Conservation (phyloP, 768 basidiomycete species). For the Russula compacta region DNA sequence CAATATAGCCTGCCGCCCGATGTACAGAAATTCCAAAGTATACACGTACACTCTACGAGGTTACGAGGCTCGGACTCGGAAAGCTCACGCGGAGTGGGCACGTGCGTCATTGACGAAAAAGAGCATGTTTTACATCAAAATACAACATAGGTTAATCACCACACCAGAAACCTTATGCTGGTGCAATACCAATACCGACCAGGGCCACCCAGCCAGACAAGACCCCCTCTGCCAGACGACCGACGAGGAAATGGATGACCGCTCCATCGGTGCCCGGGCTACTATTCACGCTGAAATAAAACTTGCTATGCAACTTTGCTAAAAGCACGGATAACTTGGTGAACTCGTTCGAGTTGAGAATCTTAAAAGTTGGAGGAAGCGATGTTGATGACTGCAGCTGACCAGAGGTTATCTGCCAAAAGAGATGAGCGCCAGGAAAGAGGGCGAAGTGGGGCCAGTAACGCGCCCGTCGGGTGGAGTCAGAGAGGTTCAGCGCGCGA, state of each 20-base stretch:
- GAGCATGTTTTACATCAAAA: neutral
- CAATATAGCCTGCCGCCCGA: neutral
- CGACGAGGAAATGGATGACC: constrained; percentile 14
- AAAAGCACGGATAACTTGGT: constrained; percentile 15
- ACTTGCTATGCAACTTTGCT: constrained; percentile 14
- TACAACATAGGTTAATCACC: neutral
- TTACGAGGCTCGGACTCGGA: too few relatives aligned
- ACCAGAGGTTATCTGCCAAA: constrained; percentile 10
- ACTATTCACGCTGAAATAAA: constrained; percentile 3
- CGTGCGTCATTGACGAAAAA: neutral
- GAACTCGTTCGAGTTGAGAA: constrained; percentile 7
- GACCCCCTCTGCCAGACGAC: constrained; percentile 13
- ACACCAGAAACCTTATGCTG: neutral
- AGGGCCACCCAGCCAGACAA: constrained; percentile 18
- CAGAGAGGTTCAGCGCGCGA: constrained; percentile 22
- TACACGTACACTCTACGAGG: too few relatives aligned
- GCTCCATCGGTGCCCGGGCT: neutral
- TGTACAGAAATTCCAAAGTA: too few relatives aligned
- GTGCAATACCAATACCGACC: constrained; percentile 13
- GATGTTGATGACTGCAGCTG: constrained; percentile 14
- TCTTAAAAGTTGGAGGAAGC: constrained; percentile 12
- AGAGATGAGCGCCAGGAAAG: neutral
- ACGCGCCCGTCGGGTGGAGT: constrained; percentile 12
- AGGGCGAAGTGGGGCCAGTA: neutral
- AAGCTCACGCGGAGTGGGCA: neutral